Conservation (phyloP, 805 yeast species). For the Torulaspora maleeae region DNA sequence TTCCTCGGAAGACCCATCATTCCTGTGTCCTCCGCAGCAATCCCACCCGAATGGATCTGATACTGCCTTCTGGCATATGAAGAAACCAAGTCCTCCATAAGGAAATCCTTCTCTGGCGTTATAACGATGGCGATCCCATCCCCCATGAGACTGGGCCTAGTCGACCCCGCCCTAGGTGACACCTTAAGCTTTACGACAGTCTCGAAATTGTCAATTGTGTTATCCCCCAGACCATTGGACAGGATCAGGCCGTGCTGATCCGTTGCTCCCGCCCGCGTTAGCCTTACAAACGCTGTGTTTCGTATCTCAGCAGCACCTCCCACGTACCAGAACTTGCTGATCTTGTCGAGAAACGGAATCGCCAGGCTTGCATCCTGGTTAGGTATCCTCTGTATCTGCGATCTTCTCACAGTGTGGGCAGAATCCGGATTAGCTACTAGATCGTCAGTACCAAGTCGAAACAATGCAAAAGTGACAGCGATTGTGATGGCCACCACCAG, state of each 20-base stretch:
- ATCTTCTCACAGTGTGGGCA: conserved; percentile 4
- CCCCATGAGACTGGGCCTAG: conserved; percentile 12
- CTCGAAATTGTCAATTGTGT: conserved; percentile 33
- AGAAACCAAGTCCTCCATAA: conserved; percentile 22
- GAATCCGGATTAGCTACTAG: neutral
- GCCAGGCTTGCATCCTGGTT: conserved; percentile 29
- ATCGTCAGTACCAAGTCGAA: conserved; percentile 6
- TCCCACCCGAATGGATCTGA: conserved; percentile 29
- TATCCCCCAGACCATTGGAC: conserved; percentile 35
- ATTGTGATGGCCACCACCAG: conserved; percentile 5
- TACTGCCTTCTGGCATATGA: conserved; percentile 31
- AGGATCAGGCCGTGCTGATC: conserved; percentile 24
- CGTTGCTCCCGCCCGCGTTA: conserved; percentile 19
- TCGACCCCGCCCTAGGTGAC: conserved; percentile 3
- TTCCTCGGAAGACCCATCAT: conserved; percentile 35
- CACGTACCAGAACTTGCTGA: conserved; percentile 30
- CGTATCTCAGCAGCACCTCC: conserved; percentile 31
- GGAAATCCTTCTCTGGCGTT: conserved; percentile 30
- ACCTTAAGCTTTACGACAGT: conserved; percentile 21
- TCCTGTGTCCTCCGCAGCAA: conserved; percentile 18
- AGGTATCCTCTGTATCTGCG: conserved; percentile 13
- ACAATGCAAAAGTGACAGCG: conserved; percentile 5
- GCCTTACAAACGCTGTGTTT: conserved; percentile 23
- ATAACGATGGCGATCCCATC: conserved; percentile 30
- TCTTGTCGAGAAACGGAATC: conserved; percentile 29